phyloP scores from a whole-genome alignment of 2,329 filamentous ascomycete genomes.

The Penicillium rolfsii region DNA sequence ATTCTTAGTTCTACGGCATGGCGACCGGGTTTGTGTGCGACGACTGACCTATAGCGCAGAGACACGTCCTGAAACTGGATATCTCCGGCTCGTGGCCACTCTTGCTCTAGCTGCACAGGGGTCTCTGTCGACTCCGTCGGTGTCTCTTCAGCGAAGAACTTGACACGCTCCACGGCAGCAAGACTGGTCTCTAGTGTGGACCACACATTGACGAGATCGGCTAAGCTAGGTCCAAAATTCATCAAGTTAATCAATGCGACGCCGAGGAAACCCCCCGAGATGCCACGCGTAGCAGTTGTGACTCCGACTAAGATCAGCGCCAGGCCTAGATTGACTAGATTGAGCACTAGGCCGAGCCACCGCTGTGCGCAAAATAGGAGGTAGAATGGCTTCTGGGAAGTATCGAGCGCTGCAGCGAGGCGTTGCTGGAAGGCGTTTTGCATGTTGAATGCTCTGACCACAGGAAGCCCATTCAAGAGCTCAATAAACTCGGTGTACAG shows the following conservation, averaged over 20 bases:
- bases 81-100: neutral
- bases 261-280: no score
- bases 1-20: neutral
- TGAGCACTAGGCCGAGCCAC: neutral
- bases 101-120: neutral
- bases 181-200: neutral
- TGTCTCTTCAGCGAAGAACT: neutral
- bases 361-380: neutral
- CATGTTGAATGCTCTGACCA: neutral
- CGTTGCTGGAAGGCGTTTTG: neutral
- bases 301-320: neutral
- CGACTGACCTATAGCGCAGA: neutral
- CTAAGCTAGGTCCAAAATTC: no score
- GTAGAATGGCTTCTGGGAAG: neutral
- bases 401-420: neutral
- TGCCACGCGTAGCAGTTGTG: neutral
- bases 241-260: no score
- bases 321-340: neutral
- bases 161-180: neutral
- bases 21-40: neutral
- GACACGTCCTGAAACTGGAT: slow-evolving; percentile 1
- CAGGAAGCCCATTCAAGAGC: neutral
- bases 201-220: neutral
- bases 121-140: neutral
- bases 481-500: neutral